phyloP scores from a whole-genome alignment of 805 yeast species.

The Jamesozyma lodderae region DNA sequence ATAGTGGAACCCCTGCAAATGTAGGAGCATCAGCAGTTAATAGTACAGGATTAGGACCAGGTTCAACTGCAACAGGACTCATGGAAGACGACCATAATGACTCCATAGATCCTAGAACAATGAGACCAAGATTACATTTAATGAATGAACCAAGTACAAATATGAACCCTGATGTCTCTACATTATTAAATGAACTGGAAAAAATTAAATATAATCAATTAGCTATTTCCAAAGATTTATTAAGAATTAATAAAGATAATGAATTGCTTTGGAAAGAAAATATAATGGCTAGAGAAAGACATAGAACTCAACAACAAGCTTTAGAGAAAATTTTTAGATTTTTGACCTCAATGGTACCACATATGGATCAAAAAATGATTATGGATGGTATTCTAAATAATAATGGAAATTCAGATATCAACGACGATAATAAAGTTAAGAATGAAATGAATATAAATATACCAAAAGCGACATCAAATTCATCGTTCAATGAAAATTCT shows the following conservation, averaged over 20 bases:
- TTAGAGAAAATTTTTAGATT: conserved; percentile 81
- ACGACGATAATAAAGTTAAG: background rate
- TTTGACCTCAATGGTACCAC: conserved; percentile 55
- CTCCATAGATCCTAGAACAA: background rate
- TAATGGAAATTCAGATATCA: background rate
- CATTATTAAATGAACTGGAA: conserved; percentile 61
- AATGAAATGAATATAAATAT: background rate
- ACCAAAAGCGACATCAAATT: background rate
- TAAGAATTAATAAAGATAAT: conserved; percentile 78
- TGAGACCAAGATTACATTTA: conserved; percentile 7
- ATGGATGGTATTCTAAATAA: conserved; percentile 15
- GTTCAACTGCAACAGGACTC: background rate
- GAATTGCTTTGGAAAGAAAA: conserved; percentile 89
- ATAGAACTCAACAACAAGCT: conserved; percentile 78
- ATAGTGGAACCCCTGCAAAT: conserved; percentile 2
- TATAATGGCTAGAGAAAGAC: conserved; percentile 71
- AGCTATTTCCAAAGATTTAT: conserved; percentile 74
- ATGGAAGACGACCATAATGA: background rate
- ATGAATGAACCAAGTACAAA: conserved; percentile 9
- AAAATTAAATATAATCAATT: conserved; percentile 67
- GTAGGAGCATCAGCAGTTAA: background rate
- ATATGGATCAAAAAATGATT: conserved; percentile 25
- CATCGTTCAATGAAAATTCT: background rate
- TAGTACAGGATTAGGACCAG: background rate
- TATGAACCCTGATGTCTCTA: conserved; percentile 5